Evolutionary conservation across 768 basidiomycete genomes (phyloP).

Genomic region (Stropharia rugosoannulata): DNA sequence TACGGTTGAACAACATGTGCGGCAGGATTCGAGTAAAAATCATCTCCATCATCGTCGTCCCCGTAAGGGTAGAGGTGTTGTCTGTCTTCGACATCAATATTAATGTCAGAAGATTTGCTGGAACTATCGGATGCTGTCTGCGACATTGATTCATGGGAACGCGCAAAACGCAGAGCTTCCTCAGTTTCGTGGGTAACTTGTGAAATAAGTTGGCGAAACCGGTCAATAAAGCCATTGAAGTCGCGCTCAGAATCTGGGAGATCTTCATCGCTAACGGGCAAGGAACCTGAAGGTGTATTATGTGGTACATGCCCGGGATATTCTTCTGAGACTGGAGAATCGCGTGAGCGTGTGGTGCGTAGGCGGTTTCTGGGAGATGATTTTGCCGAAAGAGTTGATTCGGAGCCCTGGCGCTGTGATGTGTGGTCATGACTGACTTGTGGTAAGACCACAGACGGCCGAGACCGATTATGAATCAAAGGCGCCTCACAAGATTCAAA

Average conservation of each 20-base stretch:
- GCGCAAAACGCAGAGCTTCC: constrained; percentile 41
- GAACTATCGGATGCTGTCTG: constrained; percentile 12
- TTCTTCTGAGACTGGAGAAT: constrained; percentile 23
- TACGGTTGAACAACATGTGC: constrained; percentile 26
- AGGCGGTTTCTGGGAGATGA: constrained; percentile 22
- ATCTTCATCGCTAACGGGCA: constrained; percentile 8
- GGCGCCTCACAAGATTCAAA: constrained; percentile 17
- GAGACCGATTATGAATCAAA: constrained; percentile 12
- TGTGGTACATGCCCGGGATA: not conserved
- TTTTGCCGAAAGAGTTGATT: constrained; percentile 17
- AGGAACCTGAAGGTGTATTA: constrained; percentile 13
- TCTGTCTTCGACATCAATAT: constrained; percentile 13
- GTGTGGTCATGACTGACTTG: constrained; percentile 8
- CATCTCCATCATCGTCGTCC: constrained; percentile 25
- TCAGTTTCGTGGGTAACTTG: constrained; percentile 55
- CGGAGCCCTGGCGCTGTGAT: constrained; percentile 15
- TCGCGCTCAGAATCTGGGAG: constrained; percentile 29
- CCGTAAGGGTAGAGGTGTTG: constrained; percentile 14
- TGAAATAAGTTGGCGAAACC: constrained; percentile 49
- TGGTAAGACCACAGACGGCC: constrained; percentile 9
- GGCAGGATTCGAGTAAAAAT: constrained; percentile 21
- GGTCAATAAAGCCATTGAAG: constrained; percentile 43
- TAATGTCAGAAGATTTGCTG: constrained; percentile 6
- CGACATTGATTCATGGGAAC: constrained; percentile 22
- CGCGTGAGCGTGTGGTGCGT: constrained; percentile 18